Evolutionary conservation across 2,329 filamentous ascomycete genomes (phyloP).

Genomic region (Pestalotiopsis sp.): DNA sequence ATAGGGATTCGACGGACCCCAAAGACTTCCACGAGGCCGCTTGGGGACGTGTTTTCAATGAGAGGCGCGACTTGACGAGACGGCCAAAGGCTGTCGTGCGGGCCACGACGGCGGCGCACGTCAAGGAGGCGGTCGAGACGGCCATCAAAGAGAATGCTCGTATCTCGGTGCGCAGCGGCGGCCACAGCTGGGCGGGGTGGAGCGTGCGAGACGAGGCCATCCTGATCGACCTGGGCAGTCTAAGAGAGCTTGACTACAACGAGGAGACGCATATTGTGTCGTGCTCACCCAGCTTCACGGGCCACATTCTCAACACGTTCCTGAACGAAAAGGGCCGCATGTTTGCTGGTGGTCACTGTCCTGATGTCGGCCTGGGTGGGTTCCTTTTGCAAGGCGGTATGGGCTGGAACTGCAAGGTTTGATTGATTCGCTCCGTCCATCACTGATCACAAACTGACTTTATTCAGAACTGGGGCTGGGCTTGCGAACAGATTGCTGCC

Average conservation of each 20-base stretch:
- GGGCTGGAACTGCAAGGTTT: slow-evolving; percentile 58
- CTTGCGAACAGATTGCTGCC: slow-evolving; percentile 46
- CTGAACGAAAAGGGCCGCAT: slow-evolving; percentile 41
- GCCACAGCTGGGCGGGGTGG: slow-evolving; percentile 52
- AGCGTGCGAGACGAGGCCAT: slow-evolving; percentile 48
- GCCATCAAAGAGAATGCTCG: slow-evolving; percentile 37
- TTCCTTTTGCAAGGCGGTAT: slow-evolving; percentile 59
- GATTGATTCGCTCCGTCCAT: slow-evolving; percentile 14
- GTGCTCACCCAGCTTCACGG: slow-evolving; percentile 50
- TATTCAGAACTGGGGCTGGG: slow-evolving; percentile 56
- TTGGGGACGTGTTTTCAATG: slow-evolving; percentile 46
- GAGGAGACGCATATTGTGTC: slow-evolving; percentile 35
- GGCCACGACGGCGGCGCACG: slow-evolving; percentile 36
- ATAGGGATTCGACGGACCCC: slow-evolving; percentile 22
- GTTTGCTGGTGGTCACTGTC: slow-evolving; percentile 57
- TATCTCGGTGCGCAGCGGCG: slow-evolving; percentile 49
- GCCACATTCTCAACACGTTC: slow-evolving; percentile 40
- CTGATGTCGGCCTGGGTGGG: slow-evolving; percentile 57
- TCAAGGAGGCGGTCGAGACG: slow-evolving; percentile 39
- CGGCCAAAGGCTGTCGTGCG: slow-evolving; percentile 44
- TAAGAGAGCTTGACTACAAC: slow-evolving; percentile 39
- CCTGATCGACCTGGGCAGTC: slow-evolving; percentile 36
- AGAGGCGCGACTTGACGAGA: slow-evolving; percentile 29
- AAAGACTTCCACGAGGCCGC: slow-evolving; percentile 27
- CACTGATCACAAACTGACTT: background rate